These are phyloP conservation scores for Astrocystis sublimbata DNA, from an alignment of 495 filamentous ascomycete genomes.

Conservation along the genomic window DNA sequence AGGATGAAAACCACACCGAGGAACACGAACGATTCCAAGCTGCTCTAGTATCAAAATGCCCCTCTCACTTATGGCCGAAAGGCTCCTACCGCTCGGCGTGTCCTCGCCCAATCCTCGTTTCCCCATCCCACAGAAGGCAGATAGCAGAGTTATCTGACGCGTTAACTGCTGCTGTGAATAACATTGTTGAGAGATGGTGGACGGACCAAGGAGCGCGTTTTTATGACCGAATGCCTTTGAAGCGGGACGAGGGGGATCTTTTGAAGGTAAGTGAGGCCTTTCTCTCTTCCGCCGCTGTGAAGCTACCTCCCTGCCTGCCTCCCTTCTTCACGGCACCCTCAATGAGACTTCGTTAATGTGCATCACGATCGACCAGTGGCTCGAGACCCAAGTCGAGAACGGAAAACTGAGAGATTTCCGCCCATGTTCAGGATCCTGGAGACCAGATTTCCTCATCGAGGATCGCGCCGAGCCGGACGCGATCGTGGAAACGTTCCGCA, in stretches of 20 bases:
- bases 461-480: not conserved
- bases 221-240: constrained; percentile 42
- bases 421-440: constrained; percentile 37
- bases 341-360: not conserved
- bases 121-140: not conserved
- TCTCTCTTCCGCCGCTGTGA: not conserved
- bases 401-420: constrained; percentile 1
- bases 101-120: not conserved
- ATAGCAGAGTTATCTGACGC: constrained; percentile 31
- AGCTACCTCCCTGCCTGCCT: too few relatives aligned
- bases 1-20: not conserved
- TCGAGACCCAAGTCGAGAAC: not conserved
- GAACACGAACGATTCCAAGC: not conserved
- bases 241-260: constrained; percentile 38
- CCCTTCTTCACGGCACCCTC: too few relatives aligned
- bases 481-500: constrained; percentile 28
- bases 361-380: not conserved
- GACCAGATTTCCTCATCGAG: constrained; percentile 49
- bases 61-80: not conserved
- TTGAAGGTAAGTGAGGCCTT: constrained; percentile 20
- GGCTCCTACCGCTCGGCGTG: not conserved
- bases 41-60: not conserved
- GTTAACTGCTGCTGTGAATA: constrained; percentile 34
- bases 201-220: constrained; percentile 35
- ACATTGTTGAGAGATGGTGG: constrained; percentile 49